Evolutionary conservation across 208 protist species (phyloP).

Genomic region (Strigomonas culicis): DNA sequence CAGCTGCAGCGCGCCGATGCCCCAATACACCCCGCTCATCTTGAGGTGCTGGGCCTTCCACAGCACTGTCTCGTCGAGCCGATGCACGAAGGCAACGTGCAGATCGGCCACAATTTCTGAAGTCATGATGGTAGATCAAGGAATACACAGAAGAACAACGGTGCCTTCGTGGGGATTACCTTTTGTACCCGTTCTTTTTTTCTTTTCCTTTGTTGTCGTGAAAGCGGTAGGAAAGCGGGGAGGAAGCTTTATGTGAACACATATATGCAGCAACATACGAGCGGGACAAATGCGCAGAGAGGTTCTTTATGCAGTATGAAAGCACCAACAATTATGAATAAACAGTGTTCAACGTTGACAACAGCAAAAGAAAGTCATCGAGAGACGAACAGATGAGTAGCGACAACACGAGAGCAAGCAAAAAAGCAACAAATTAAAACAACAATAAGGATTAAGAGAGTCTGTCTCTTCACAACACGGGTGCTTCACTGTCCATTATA

Average conservation of each 20-base stretch:
- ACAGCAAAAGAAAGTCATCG: not conserved
- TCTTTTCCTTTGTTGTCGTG: too few species aligned
- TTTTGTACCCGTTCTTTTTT: too few species aligned
- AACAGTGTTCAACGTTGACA: not conserved
- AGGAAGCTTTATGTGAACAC: not conserved
- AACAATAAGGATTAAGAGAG: not conserved
- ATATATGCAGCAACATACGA: slow-evolving; percentile 2
- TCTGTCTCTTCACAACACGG: too few species aligned
- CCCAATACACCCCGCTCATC: slow-evolving; percentile 98
- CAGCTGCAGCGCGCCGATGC: slow-evolving; percentile 83
- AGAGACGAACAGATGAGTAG: not conserved
- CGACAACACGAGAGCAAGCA: not conserved
- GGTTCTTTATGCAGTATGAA: not conserved
- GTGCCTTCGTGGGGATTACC: too few species aligned
- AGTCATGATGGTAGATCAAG: too few species aligned
- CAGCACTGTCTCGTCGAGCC: slow-evolving; percentile 77
- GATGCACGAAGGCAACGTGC: slow-evolving; percentile 74
- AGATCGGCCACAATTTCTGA: slow-evolving; percentile 33
- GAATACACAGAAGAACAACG: too few species aligned
- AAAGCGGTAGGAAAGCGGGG: too few species aligned
- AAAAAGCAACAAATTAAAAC: not conserved
- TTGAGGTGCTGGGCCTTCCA: slow-evolving; percentile 96
- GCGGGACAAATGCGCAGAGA: not conserved
- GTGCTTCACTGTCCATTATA: too few species aligned
- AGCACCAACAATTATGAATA: not conserved